Evolutionary conservation across 148 eudicot species (phyloP).

Genomic region (Talinum fruticosum): DNA sequence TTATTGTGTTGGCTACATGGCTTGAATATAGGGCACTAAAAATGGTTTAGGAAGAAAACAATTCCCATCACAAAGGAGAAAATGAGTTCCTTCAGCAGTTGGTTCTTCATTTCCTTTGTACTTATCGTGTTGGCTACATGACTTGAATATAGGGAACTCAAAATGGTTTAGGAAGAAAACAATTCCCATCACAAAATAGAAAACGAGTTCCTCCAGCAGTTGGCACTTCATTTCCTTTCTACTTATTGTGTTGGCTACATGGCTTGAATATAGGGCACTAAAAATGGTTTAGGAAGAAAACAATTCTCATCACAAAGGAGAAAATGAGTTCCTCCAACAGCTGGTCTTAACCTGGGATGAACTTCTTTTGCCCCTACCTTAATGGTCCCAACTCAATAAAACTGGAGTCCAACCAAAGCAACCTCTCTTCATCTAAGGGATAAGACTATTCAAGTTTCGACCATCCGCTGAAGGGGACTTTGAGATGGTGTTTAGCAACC

Average conservation of each 20-base stretch:
- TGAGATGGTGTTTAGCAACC: too few relatives aligned
- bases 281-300: neutral
- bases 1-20: neutral
- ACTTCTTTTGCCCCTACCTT: too few relatives aligned
- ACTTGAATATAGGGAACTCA: neutral
- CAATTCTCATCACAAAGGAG: neutral
- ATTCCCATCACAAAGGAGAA: neutral
- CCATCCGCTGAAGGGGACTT: too few relatives aligned
- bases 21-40: neutral
- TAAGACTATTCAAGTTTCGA: too few relatives aligned
- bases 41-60: constrained; percentile 1
- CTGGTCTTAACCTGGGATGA: too few relatives aligned
- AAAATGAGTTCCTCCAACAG: neutral
- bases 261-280: neutral
- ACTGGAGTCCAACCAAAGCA: too few relatives aligned
- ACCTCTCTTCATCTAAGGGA: too few relatives aligned
- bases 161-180: neutral
- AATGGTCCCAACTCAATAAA: too few relatives aligned
- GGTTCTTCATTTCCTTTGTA: too few relatives aligned
- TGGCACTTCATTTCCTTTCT: too few relatives aligned
- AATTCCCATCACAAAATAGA: neutral
- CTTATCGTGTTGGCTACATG: neutral
- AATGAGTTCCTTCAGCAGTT: too few relatives aligned
- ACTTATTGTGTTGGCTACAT: neutral
- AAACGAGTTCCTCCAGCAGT: too few relatives aligned